Percentiles rank a stretch among this genome's conserved stretches.
phyloP scores from a whole-genome alignment of 148 eudicot genomes.

The Vaccinium myrtillus region DNA sequence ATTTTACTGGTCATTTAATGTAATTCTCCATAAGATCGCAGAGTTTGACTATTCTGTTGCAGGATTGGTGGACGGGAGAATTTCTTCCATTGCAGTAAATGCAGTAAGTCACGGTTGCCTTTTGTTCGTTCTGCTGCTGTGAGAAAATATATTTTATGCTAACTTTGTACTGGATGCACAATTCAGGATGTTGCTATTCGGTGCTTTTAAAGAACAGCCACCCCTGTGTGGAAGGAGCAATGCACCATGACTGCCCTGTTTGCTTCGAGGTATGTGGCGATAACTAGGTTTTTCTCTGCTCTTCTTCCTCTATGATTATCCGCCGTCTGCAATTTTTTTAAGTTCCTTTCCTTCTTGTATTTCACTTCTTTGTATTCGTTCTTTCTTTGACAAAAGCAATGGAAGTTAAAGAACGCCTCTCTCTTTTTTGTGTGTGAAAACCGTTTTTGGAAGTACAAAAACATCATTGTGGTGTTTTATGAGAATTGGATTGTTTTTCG shows the following conservation, averaged over 20 bases:
- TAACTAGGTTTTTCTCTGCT: no score
- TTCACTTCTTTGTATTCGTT: no score
- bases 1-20: background rate
- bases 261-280: slow-evolving; percentile 74
- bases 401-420: no score
- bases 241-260: slow-evolving; percentile 97
- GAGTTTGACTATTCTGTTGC: slow-evolving; percentile 4
- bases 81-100: slow-evolving; percentile 71
- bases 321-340: no score
- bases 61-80: slow-evolving; percentile 77
- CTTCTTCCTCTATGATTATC: no score
- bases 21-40: background rate
- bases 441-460: no score
- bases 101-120: slow-evolving; percentile 39
- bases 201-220: slow-evolving; percentile 58
- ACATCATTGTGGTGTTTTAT: no score
- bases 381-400: no score
- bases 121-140: no score
- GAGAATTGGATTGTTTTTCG: no score
- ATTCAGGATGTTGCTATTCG: slow-evolving; percentile 76
- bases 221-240: slow-evolving; percentile 91
- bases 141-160: background rate
- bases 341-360: no score
- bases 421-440: no score
- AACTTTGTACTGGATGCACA: background rate